Base-by-base conservation (phyloP, 2,329 filamentous ascomycete species). In the Exophiala calicioides region DNA sequence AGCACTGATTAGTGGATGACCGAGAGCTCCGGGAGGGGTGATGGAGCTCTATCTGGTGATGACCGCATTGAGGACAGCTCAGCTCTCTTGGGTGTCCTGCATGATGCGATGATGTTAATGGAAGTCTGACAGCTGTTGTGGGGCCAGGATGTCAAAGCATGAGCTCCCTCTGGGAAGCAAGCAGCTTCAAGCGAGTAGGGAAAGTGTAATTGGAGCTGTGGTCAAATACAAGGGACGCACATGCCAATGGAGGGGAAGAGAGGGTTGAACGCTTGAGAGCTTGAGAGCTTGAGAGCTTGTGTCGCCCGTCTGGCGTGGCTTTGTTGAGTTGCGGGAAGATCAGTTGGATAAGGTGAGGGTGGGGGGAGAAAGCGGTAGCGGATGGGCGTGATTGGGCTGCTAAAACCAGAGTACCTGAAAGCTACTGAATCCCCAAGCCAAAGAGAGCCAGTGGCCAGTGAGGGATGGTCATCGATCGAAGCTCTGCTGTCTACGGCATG, bases 361-460 rank as follows among this genome's bases (percentile, higher is more conserved):
- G 37, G 37, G 32, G 37, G 4, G 24, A 9, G 26, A 27, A 39
- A 12, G 29, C 19, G 19, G 19, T 29, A 2, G 30, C 41, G 40
- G n/a, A 16, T 21, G 13, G 26, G 21, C 26, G 27, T 42, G 43
- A 51, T 51, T 51, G 48, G 42, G 37, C 20, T n/a, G n/a, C n/a
- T n/a, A n/a, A n/a, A n/a, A n/a, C n/a, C n/a, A n/a, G 32, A 52
- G 49, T 52, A 44, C 49, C 49, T 52, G 49, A 36, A 34, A 26
- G n/a, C n/a, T n/a, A n/a, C n/a, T n/a, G n/a, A 30, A 38, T 19
- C 24, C 24, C 20, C 15, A 30, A 37, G 27, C 31, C 20, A 32
- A 21, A 24, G 26, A 15, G 6, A 34, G 26, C 34, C 35, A 39
- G 40, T 47, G 29, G 37, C 31, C 20, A 21, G 35, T 29, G 18